These are phyloP conservation scores for Neurospora africana DNA, from an alignment of 495 filamentous ascomycete genomes.

Conservation along the genomic window DNA sequence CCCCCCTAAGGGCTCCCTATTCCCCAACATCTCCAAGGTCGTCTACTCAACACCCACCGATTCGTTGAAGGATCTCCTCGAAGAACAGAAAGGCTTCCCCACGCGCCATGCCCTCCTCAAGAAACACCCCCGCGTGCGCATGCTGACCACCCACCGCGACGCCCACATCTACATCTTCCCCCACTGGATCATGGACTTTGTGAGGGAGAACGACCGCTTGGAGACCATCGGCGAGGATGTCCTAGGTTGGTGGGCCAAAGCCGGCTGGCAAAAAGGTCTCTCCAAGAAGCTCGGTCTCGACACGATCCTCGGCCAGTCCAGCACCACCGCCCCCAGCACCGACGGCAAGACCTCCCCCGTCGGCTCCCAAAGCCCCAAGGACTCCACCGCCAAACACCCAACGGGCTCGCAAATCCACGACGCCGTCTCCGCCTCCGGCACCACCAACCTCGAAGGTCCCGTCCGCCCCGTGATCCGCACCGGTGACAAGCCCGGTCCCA, in stretches of 20 bases:
- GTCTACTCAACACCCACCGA: slow-evolving; percentile 72
- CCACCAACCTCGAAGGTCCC: slow-evolving; percentile 3
- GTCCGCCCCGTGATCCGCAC: slow-evolving; percentile 12
- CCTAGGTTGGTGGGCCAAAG: slow-evolving; percentile 90
- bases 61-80: slow-evolving; percentile 69
- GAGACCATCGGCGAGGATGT: slow-evolving; percentile 87
- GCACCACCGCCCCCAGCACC: slow-evolving; percentile 3
- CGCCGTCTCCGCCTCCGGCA: not conserved
- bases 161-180: slow-evolving; percentile 91
- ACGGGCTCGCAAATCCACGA: slow-evolving; percentile 2
- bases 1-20: slow-evolving; percentile 48
- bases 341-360: slow-evolving; percentile 10
- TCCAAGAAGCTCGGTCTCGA: slow-evolving; percentile 63
- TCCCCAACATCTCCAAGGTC: slow-evolving; percentile 51
- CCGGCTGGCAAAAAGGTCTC: slow-evolving; percentile 77
- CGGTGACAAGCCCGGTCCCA: slow-evolving; percentile 17
- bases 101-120: slow-evolving; percentile 61
- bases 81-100: slow-evolving; percentile 58
- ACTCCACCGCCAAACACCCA: not conserved
- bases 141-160: slow-evolving; percentile 72
- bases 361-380: slow-evolving; percentile 1
- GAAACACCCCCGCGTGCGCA: slow-evolving; percentile 60
- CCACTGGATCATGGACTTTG: slow-evolving; percentile 78
- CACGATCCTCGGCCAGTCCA: slow-evolving; percentile 43
- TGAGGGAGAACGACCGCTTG: slow-evolving; percentile 63